Base-by-base conservation (phyloP, 2,329 filamentous ascomycete species). In the Neonectria neomacrospora region DNA sequence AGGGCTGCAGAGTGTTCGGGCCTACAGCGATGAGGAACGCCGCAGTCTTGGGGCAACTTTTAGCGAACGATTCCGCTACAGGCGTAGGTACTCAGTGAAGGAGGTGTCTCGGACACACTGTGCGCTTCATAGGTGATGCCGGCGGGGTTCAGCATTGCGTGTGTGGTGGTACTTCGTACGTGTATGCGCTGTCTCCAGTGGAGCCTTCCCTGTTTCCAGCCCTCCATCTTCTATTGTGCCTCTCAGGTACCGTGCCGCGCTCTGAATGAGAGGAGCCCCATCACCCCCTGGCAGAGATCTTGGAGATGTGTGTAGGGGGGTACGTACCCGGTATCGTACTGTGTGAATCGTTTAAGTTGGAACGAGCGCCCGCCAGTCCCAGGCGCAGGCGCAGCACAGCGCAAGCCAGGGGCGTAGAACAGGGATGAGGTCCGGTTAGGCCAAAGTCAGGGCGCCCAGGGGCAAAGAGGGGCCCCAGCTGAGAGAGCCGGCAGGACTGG, bases 311-410 rank as follows among this genome's bases (percentile, higher is more conserved):
- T 16, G 18, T 10, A 41, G 39, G 41, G 59, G 53, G 47, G 28
- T 45, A 61, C 58, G 59, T 62, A 48, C 59, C 34, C n/a, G n/a
- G n/a, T 11, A 18, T 28, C 34, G 32, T 41, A 45, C 14, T 9
- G 41, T 62, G 26, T 12, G 48, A 44, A 23, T 20, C 9, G 5
- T n/a, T n/a, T 54, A 51, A 63, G 54, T 63, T 63, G 60, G 51
- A 57, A 50, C 50, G 42, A 58, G 37, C 60, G 60, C 60, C 54
- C 54, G 60, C 54, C 54, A 63, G 54, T 44, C 18, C 42, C 42
- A 63, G 54, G 47, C n/a, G 44, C 26, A 51, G 48, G 45, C 47
- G 48, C 50, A 45, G 51, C 48, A 57, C 54, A 48, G 32, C 34
- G 32, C 18, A 56, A 48, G 28, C 22, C 50, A 54, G 60, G 60